A percentile compares a stretch with the other conserved stretches of the same genome.
Conservation (phyloP, 805 yeast genomes). For the Ogataea minuta region DNA sequence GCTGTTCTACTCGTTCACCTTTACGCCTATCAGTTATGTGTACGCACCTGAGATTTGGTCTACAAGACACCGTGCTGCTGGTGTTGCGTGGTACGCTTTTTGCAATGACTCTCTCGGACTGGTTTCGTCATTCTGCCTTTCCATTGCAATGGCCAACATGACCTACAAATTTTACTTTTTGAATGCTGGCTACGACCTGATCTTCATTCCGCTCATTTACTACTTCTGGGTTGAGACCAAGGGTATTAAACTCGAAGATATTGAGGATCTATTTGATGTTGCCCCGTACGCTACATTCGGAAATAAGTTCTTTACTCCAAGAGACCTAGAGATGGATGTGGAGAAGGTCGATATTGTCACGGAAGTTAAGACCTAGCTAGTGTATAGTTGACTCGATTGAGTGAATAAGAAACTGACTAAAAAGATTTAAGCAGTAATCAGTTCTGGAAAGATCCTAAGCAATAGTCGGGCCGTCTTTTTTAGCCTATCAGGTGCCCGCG, state of each 20-base stretch:
- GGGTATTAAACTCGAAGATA: conserved; percentile 20
- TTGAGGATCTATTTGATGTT: neutral
- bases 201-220: conserved; percentile 21
- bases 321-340: neutral
- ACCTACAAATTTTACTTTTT: conserved; percentile 35
- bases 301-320: neutral
- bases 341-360: neutral
- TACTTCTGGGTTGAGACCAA: conserved; percentile 35
- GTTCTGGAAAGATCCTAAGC: too few relatives aligned
- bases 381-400: neutral
- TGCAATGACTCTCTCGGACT: conserved; percentile 22
- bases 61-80: conserved; percentile 23
- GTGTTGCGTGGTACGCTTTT: conserved; percentile 16
- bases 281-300: conserved; percentile 4
- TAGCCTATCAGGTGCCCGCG: too few relatives aligned
- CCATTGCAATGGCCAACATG: conserved; percentile 39
- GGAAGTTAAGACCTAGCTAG: too few relatives aligned
- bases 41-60: conserved; percentile 45
- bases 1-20: conserved; percentile 40
- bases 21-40: conserved; percentile 45
- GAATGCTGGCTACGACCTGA: conserved; percentile 23
- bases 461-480: too few relatives aligned
- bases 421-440: too few relatives aligned
- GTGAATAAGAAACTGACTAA: too few relatives aligned
- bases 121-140: conserved; percentile 32